phyloP scores from a whole-genome alignment of 345 rosid genomes.

The Eucalyptus pauciflora region DNA sequence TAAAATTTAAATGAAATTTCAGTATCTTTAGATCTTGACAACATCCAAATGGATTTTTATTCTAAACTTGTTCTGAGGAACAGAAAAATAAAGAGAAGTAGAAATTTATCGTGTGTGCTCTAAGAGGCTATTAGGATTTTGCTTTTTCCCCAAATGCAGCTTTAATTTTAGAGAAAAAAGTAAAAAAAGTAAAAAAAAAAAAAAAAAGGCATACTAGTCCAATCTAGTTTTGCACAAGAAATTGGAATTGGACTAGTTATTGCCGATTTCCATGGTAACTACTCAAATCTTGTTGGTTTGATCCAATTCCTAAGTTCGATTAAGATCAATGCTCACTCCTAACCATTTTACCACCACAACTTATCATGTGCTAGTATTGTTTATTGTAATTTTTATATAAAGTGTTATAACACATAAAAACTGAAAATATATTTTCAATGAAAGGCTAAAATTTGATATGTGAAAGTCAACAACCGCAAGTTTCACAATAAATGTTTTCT shows the following conservation, averaged over 20 bases:
- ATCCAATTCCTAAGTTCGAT: neutral
- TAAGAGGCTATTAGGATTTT: neutral
- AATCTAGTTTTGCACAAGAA: neutral
- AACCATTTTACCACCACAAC: neutral
- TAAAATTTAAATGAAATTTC: neutral
- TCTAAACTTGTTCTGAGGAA: too few relatives aligned
- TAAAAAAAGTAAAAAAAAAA: too few relatives aligned
- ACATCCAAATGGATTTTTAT: too few relatives aligned
- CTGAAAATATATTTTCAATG: neutral
- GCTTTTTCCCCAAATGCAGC: neutral
- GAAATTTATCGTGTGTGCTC: too few relatives aligned
- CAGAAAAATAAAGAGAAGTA: too few relatives aligned
- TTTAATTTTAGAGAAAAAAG: too few relatives aligned
- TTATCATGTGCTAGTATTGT: neutral
- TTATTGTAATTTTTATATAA: neutral
- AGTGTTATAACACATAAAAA: neutral
- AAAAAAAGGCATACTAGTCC: neutral
- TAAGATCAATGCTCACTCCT: neutral
- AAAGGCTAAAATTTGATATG: neutral
- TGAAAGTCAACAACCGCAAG: neutral
- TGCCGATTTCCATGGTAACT: accelerated
- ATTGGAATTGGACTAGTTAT: accelerated
- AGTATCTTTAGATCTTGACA: too few relatives aligned
- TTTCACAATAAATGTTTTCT: accelerated
- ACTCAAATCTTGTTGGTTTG: accelerated